Base-by-base conservation (phyloP, 129 eudicot species). In the Saposhnikovia divaricata region DNA sequence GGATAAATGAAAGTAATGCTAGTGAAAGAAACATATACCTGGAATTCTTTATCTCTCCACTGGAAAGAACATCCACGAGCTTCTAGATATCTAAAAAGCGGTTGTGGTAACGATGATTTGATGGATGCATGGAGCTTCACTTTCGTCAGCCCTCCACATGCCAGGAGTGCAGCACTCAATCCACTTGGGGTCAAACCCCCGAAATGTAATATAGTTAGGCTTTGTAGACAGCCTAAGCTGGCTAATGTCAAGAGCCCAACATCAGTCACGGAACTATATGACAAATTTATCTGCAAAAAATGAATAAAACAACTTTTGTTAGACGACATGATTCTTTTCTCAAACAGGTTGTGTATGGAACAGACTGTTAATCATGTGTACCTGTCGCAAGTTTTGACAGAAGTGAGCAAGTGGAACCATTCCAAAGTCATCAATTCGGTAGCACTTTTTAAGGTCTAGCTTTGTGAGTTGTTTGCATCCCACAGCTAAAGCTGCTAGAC, bases 341-440 rank as follows among this genome's bases (percentile, higher is more conserved):
- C n/a, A 43, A 69, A 4, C 79, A 6, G 27, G 5, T 47, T 1
- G 12, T 42, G 28, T 1, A 0, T 42, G 28, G 31, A 28, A 38
- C 23, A 73, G 53, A 63, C 25, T 34, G 34, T 72, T 44, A 59
- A 37, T 23, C 47, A 13, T 42, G 16, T 13, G 19, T 88, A 96
- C 98, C 95, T 96, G 98, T 84, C 88, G 88, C 57, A 96, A 95
- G 83, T 90, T 96, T 70, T 92, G 97, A 47, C 95, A 90, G 79
- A 88, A 96, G 77, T 88, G 98, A 53, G 95, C 97, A 31, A 96
- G 98, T 76, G 91, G 89, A 82, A 90, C 81, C 88, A 96, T 86
- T 73, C 97, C 99, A 2, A 81, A 80, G 83, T 96, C 98, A 78
- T 96, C 79, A 8, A 96, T 86, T 80, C 85, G 89, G 46, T 47